These are phyloP conservation scores for Aspergillus ustus DNA, from an alignment of 2,329 filamentous ascomycete genomes.

Conservation along the genomic window DNA sequence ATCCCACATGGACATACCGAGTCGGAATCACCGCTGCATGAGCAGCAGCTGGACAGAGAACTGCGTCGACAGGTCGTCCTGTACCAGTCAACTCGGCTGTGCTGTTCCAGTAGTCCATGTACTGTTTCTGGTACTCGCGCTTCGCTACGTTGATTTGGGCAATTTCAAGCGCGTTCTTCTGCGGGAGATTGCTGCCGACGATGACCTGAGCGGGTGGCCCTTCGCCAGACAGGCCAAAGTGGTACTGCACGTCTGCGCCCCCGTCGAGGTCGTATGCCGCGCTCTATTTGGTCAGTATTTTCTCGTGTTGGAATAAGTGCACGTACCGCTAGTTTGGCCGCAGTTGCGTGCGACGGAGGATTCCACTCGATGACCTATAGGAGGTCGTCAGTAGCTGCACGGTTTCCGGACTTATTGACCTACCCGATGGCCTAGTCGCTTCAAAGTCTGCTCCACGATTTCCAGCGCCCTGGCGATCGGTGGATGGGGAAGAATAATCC, in stretches of 20 bases:
- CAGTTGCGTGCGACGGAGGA: conserved; percentile 55
- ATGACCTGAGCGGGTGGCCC: conserved; percentile 51
- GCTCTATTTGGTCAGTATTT: conserved; percentile 27
- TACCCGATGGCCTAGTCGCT: conserved; percentile 57
- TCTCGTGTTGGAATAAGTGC: too few species aligned
- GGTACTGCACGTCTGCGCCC: conserved; percentile 55
- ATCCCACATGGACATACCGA: conserved; percentile 54
- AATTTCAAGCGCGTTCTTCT: conserved; percentile 50
- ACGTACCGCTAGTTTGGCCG: conserved; percentile 48
- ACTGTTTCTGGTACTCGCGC: conserved; percentile 60
- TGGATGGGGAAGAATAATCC: conserved; percentile 57
- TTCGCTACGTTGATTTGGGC: conserved; percentile 58
- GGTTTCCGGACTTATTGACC: not conserved
- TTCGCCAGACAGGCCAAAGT: conserved; percentile 62
- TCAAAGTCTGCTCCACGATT: conserved; percentile 55
- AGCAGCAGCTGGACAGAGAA: conserved; percentile 50
- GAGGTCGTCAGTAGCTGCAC: not conserved
- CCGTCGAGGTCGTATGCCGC: conserved; percentile 48
- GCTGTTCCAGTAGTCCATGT: conserved; percentile 68
- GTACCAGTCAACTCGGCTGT: conserved; percentile 56
- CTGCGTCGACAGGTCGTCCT: conserved; percentile 58
- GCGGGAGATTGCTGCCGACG: conserved; percentile 32
- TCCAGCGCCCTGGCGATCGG: conserved; percentile 61
- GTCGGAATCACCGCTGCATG: conserved; percentile 47
- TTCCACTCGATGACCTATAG: conserved; percentile 60